These are phyloP conservation scores for Berkeleyomyces rouxiae DNA, from an alignment of 2,329 filamentous ascomycete genomes.

Conservation along the genomic window DNA sequence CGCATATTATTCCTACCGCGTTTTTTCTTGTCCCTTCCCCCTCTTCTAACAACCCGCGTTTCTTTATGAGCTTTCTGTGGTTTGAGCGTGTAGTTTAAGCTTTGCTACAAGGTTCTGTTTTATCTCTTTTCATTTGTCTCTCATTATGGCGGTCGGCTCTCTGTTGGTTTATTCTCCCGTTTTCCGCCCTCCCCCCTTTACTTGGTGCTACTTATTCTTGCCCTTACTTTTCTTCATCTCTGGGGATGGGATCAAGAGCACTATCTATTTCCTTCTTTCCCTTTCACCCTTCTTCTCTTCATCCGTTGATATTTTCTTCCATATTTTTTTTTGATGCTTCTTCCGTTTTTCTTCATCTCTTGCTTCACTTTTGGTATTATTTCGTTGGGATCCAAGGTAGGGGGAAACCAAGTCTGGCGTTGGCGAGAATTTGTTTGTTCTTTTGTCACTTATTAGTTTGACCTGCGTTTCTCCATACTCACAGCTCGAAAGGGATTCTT, in stretches of 20 bases:
- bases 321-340: background rate
- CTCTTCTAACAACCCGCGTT: conserved; percentile 8
- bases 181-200: background rate
- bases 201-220: conserved; percentile 10
- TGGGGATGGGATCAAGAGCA: background rate
- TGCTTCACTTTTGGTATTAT: background rate
- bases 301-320: conserved; percentile 9
- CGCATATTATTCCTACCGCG: background rate
- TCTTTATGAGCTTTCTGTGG: conserved; percentile 6
- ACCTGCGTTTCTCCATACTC: background rate
- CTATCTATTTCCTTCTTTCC: conserved; percentile 3
- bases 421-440: conserved; percentile 1
- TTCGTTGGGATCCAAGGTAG: background rate
- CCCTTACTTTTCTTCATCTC: conserved; percentile 1
- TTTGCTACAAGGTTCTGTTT: conserved; percentile 15
- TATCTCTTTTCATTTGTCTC: conserved; percentile 15
- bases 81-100: background rate
- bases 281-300: conserved; percentile 3
- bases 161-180: conserved; percentile 11
- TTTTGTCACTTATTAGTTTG: conserved; percentile 2
- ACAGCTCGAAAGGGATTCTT: background rate
- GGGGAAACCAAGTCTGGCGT: conserved; percentile 2
- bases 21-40: conserved; percentile 9
- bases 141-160: conserved; percentile 8
- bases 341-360: background rate